Conservation (phyloP, 495 filamentous ascomycete species). For the Hypoxylon perforatum region DNA sequence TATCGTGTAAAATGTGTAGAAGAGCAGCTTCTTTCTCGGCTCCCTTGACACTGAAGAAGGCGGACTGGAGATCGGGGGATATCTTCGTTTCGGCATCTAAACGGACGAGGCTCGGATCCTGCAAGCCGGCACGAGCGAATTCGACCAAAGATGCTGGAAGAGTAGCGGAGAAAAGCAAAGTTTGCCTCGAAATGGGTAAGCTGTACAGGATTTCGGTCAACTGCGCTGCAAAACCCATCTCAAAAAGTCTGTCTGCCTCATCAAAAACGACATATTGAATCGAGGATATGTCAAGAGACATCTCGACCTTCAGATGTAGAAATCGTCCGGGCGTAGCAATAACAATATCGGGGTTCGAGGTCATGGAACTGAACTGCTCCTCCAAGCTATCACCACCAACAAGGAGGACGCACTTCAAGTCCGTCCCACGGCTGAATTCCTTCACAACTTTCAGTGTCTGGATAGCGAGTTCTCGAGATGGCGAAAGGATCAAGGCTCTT, state of each 20-base stretch:
- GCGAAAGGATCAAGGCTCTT: constrained; percentile 86
- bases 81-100: constrained; percentile 95
- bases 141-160: constrained; percentile 93
- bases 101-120: constrained; percentile 87
- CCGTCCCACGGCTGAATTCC: constrained; percentile 89
- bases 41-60: constrained; percentile 92
- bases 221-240: constrained; percentile 97
- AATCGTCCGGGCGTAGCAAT: constrained; percentile 97
- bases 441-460: constrained; percentile 97
- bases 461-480: constrained; percentile 89
- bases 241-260: constrained; percentile 95
- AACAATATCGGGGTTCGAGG: constrained; percentile 92
- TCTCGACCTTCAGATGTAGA: constrained; percentile 94
- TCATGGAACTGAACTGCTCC: constrained; percentile 94
- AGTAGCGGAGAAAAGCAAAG: constrained; percentile 93
- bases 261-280: constrained; percentile 95
- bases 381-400: constrained; percentile 96
- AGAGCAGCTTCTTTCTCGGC: constrained; percentile 93
- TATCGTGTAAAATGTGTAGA: constrained; percentile 85
- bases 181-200: constrained; percentile 85
- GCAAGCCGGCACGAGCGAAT: constrained; percentile 91
- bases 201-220: constrained; percentile 92
- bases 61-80: constrained; percentile 90
- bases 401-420: constrained; percentile 86
- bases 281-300: constrained; percentile 86